Conservation (phyloP, 2,329 filamentous ascomycete species). For the Cordyceps cicadae region DNA sequence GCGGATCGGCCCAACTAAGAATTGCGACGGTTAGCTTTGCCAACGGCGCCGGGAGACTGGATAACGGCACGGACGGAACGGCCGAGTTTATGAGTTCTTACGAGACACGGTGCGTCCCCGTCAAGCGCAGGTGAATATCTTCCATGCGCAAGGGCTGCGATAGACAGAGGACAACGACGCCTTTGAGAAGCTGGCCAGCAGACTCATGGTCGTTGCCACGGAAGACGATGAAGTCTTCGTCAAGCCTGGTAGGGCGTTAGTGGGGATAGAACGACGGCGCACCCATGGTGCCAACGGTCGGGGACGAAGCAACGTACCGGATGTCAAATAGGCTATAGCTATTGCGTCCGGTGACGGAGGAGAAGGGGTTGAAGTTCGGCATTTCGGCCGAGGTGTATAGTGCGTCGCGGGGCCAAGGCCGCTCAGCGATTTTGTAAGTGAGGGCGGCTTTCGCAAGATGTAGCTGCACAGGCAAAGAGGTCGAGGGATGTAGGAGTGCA, state of each 20-base stretch:
- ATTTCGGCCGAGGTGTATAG: slow-evolving; percentile 26
- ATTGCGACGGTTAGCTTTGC: neutral
- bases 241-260: slow-evolving; percentile 45
- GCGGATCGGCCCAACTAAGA: slow-evolving; percentile 42
- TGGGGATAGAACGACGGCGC: slow-evolving; percentile 4
- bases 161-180: slow-evolving; percentile 65
- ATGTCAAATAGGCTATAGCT: slow-evolving; percentile 50
- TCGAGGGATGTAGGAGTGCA: neutral
- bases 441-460: neutral
- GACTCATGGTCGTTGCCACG: slow-evolving; percentile 68
- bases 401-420: slow-evolving; percentile 3
- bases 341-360: slow-evolving; percentile 41
- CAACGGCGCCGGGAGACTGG: neutral
- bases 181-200: slow-evolving; percentile 65
- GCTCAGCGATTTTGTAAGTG: slow-evolving; percentile 3
- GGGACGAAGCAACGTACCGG: slow-evolving; percentile 33
- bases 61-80: neutral
- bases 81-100: slow-evolving; percentile 36
- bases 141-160: slow-evolving; percentile 61
- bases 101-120: slow-evolving; percentile 57
- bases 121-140: slow-evolving; percentile 63
- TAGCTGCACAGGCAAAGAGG: neutral
- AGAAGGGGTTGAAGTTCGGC: slow-evolving; percentile 50
- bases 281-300: neutral
- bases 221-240: slow-evolving; percentile 72